Conservation (phyloP, 495 filamentous ascomycete genomes). For the Cryomyces minteri region DNA sequence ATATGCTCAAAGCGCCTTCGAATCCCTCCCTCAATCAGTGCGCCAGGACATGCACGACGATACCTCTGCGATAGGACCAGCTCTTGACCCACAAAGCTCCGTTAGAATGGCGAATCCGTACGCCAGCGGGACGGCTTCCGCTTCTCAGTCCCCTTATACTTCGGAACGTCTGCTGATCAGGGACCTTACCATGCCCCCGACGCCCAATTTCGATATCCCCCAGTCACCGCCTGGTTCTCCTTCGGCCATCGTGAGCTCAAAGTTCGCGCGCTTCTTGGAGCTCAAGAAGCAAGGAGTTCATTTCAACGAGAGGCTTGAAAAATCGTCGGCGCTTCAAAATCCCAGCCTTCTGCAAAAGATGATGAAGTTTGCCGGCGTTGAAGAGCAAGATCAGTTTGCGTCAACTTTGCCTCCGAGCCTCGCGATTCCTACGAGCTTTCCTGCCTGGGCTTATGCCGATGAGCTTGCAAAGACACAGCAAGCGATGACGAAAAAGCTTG, state of each 20-base stretch:
- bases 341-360: conserved; percentile 65
- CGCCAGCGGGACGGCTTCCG: conserved; percentile 9
- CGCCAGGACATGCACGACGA: background rate
- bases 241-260: conserved; percentile 37
- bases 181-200: conserved; percentile 67
- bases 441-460: conserved; percentile 55
- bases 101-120: conserved; percentile 7
- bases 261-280: conserved; percentile 66
- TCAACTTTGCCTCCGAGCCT: conserved; percentile 42
- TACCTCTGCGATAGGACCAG: conserved; percentile 18
- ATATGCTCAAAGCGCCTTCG: background rate
- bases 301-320: conserved; percentile 71
- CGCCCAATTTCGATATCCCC: conserved; percentile 66
- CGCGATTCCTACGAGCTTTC: conserved; percentile 49
- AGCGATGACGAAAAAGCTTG: conserved; percentile 35
- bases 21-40: background rate
- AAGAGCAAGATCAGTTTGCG: conserved; percentile 48
- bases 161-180: conserved; percentile 46
- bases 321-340: conserved; percentile 55
- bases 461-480: conserved; percentile 48
- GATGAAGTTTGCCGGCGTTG: conserved; percentile 61
- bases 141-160: conserved; percentile 52
- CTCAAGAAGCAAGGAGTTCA: conserved; percentile 76
- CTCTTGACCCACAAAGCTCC: conserved; percentile 26
- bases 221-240: conserved; percentile 69